A percentile compares a stretch with the other conserved stretches of the same genome.
Conservation (phyloP, 441 rosid genomes). For the Populus tomentosa region DNA sequence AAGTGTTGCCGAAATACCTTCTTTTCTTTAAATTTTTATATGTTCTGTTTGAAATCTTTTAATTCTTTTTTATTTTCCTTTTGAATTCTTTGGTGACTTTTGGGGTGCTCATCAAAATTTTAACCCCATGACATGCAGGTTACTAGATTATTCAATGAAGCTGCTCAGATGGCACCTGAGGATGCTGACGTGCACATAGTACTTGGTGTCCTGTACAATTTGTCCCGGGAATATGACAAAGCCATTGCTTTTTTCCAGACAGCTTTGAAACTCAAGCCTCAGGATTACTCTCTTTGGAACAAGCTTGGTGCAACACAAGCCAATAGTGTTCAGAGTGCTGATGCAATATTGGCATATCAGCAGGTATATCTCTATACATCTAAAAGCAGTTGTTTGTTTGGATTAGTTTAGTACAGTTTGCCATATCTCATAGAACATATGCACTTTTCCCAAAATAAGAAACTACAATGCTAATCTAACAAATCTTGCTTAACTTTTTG, state of each 20-base stretch:
- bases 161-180: constrained; percentile 85
- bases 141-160: constrained; percentile 75
- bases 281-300: constrained; percentile 99
- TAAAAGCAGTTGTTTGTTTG: background rate
- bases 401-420: background rate
- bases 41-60: background rate
- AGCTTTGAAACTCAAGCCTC: constrained; percentile 86
- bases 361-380: constrained; percentile 39
- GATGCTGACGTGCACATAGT: constrained; percentile 96
- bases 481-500: too few species aligned
- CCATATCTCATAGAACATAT: background rate
- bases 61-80: background rate
- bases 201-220: constrained; percentile 89
- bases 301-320: constrained; percentile 74
- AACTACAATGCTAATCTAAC: too few species aligned
- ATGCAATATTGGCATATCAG: constrained; percentile 97
- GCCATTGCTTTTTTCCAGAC: constrained; percentile 79
- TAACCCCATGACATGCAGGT: constrained; percentile 15
- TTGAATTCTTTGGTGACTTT: background rate
- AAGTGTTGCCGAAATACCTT: constrained; percentile 28
- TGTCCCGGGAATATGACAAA: constrained; percentile 86
- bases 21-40: background rate
- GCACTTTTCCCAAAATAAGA: too few species aligned
- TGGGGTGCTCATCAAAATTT: constrained; percentile 1
- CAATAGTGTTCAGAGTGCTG: constrained; percentile 57